A percentile compares a stretch with the other conserved stretches of the same genome.
phyloP scores from a whole-genome alignment of 768 basidiomycete genomes.

The Sistotremastrum niveocremeum region DNA sequence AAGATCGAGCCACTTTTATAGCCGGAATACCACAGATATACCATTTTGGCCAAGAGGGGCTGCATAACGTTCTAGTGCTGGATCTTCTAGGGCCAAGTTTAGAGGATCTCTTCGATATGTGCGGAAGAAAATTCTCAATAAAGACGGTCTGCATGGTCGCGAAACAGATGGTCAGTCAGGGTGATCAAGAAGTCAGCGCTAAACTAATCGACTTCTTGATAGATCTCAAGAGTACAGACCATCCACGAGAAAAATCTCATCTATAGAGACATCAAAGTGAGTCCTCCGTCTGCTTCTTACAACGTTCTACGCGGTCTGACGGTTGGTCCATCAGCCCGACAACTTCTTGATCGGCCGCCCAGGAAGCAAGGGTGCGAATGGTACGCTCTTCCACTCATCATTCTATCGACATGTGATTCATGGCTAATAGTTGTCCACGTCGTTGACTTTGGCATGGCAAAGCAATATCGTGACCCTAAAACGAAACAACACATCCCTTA shows the following conservation, averaged over 20 bases:
- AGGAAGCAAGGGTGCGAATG: constrained; percentile 77
- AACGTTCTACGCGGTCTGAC: too few species aligned
- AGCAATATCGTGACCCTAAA: constrained; percentile 98
- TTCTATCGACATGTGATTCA: background rate
- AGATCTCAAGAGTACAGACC: constrained; percentile 92
- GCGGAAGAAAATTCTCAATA: constrained; percentile 90
- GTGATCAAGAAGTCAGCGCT: background rate
- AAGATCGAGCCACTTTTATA: constrained; percentile 20
- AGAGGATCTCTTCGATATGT: constrained; percentile 99
- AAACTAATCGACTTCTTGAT: background rate
- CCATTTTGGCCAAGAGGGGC: constrained; percentile 97
- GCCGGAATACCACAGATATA: constrained; percentile 98
- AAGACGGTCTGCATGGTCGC: constrained; percentile 99
- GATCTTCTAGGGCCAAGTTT: constrained; percentile 93
- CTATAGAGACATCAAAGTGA: constrained; percentile 87
- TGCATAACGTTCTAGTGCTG: constrained; percentile 98
- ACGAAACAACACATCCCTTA: constrained; percentile 99
- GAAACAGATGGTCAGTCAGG: constrained; percentile 70
- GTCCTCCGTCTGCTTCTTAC: too few species aligned
- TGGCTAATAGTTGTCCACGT: constrained; percentile 61
- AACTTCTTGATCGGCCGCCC: constrained; percentile 96
- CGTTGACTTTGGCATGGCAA: constrained; percentile 99
- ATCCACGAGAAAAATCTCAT: constrained; percentile 99
- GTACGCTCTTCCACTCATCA: constrained; percentile 26
- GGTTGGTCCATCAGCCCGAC: constrained; percentile 41